Conservation (phyloP, 1,284 basidiomycete species). For the Ceratobasidium sp. region DNA sequence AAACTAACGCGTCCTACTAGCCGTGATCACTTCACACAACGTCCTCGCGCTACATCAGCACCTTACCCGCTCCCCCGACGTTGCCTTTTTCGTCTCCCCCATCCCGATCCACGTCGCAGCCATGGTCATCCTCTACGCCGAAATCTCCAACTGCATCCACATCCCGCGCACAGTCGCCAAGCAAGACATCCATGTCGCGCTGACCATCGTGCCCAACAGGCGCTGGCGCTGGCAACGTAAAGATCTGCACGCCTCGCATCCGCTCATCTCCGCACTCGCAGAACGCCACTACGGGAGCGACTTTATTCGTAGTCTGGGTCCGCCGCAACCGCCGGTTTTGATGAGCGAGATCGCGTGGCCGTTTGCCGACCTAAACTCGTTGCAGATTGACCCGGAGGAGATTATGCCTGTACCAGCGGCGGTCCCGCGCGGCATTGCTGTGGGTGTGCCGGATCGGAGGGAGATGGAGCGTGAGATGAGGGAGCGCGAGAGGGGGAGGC, state of each 20-base stretch:
- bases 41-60: slow-evolving; percentile 82
- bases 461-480: slow-evolving; percentile 22
- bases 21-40: slow-evolving; percentile 83
- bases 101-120: slow-evolving; percentile 85
- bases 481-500: slow-evolving; percentile 17
- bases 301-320: slow-evolving; percentile 20
- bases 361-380: slow-evolving; percentile 30
- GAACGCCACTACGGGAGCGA: slow-evolving; percentile 55
- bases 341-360: slow-evolving; percentile 39
- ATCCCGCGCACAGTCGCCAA: slow-evolving; percentile 70
- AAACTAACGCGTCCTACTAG: slow-evolving; percentile 55
- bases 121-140: slow-evolving; percentile 85
- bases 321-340: slow-evolving; percentile 19
- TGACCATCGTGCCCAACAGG: slow-evolving; percentile 84
- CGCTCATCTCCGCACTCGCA: slow-evolving; percentile 79
- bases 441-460: neutral
- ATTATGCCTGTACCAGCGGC: neutral
- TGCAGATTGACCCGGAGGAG: slow-evolving; percentile 29
- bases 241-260: slow-evolving; percentile 77
- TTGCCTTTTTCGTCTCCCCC: slow-evolving; percentile 84
- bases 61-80: slow-evolving; percentile 80
- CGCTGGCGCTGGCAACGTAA: slow-evolving; percentile 88
- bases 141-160: slow-evolving; percentile 76
- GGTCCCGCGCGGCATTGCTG: neutral
- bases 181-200: slow-evolving; percentile 82